phyloP scores from a whole-genome alignment of 1,139 yeast species.

The Spencermartinsiella ligniputridi region DNA sequence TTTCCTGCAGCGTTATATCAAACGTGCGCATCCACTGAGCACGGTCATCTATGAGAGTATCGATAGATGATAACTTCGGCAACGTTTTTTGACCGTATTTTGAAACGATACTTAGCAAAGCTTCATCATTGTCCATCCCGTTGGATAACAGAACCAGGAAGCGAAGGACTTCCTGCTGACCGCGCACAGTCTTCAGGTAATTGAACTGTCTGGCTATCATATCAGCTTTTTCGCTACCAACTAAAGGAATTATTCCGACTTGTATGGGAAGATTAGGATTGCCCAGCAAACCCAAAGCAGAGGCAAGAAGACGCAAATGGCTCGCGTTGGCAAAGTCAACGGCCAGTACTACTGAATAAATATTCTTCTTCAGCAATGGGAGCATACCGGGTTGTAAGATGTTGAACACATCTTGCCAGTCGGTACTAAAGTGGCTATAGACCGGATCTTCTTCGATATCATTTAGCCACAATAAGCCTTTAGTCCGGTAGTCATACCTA shows the following conservation, averaged over 20 bases:
- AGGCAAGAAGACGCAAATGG: conserved; percentile 22
- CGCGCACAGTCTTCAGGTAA: conserved; percentile 26
- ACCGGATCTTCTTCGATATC: conserved; percentile 62
- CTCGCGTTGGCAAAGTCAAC: conserved; percentile 55
- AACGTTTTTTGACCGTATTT: not conserved
- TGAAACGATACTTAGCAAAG: conserved; percentile 28
- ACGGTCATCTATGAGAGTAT: conserved; percentile 22
- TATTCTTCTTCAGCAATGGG: conserved; percentile 67
- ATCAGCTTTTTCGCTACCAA: conserved; percentile 24
- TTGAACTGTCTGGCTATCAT: conserved; percentile 36
- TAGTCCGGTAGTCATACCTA: conserved; percentile 42
- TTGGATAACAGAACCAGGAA: conserved; percentile 17
- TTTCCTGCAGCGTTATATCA: conserved; percentile 35
- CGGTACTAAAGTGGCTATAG: conserved; percentile 39
- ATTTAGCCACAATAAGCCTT: conserved; percentile 64
- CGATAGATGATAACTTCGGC: not conserved
- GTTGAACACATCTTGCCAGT: not conserved
- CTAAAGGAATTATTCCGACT: conserved; percentile 71
- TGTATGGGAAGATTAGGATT: conserved; percentile 56
- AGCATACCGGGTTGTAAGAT: conserved; percentile 48
- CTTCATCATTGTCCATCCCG: conserved; percentile 22
- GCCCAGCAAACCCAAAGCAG: not conserved
- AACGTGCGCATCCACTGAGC: conserved; percentile 37
- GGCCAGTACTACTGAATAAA: conserved; percentile 70
- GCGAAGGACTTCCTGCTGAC: not conserved